phyloP scores from a whole-genome alignment of 148 eudicot species.

The Euryodendron excelsum region DNA sequence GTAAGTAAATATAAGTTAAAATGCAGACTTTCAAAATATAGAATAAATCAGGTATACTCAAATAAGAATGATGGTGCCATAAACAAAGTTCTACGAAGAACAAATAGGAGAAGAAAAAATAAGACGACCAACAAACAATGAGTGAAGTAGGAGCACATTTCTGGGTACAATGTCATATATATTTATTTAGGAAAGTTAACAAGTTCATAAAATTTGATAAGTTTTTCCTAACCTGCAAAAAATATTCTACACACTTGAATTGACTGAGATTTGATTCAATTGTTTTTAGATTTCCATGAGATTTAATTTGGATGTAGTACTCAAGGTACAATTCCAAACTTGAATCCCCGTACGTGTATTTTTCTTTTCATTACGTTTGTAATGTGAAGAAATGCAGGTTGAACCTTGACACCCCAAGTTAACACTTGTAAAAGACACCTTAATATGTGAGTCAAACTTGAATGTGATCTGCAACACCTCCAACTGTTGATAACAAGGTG shows the following conservation, averaged over 20 bases:
- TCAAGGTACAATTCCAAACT: not conserved
- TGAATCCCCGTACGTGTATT: not conserved
- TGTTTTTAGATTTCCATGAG: not conserved
- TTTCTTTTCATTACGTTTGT: too few species aligned
- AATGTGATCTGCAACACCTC: too few species aligned
- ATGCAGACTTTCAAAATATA: not conserved
- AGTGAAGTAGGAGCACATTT: conserved; percentile 4
- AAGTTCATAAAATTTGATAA: not conserved
- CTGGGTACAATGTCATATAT: not conserved
- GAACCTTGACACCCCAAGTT: not conserved
- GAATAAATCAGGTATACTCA: not conserved
- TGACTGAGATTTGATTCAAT: not conserved
- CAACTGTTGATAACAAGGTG: not conserved
- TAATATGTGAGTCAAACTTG: not conserved
- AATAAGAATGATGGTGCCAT: not conserved
- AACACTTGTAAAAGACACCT: not conserved
- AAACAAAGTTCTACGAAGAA: not conserved
- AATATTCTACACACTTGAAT: not conserved
- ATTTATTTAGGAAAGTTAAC: not conserved
- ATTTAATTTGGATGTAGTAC: not conserved
- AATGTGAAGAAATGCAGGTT: not conserved
- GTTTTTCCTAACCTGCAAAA: not conserved
- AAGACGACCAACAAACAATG: not conserved
- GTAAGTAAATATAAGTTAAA: conserved; percentile 34
- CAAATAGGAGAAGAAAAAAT: not conserved